These are phyloP conservation scores for Triadica sebifera DNA, from an alignment of 345 rosid species.

Conservation along the genomic window DNA sequence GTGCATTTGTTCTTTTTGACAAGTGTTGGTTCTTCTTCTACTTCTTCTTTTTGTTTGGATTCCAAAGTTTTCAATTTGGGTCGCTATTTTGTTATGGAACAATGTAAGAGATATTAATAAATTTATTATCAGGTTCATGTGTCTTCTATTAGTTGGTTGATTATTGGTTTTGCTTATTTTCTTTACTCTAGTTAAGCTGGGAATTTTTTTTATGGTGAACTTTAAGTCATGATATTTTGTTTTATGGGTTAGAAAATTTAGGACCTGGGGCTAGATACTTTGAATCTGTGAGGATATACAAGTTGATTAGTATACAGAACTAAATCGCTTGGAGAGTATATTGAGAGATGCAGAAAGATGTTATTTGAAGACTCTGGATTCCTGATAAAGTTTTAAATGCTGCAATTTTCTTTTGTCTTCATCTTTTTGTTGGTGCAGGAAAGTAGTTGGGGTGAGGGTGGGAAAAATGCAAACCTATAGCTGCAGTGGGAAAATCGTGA, in stretches of 20 bases:
- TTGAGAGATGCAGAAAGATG: background rate
- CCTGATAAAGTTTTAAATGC: background rate
- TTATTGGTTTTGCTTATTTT: background rate
- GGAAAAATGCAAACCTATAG: background rate
- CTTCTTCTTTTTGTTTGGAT: background rate
- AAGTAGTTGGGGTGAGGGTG: background rate
- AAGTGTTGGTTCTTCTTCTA: background rate
- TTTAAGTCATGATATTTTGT: background rate
- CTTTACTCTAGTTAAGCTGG: background rate
- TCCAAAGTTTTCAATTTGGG: background rate
- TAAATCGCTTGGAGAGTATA: background rate
- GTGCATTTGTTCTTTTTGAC: background rate
- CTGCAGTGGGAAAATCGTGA: background rate
- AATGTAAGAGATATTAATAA: background rate
- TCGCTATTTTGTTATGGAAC: background rate
- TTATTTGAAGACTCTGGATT: background rate
- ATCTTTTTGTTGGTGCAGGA: background rate
- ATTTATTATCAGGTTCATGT: background rate
- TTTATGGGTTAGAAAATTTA: constrained; percentile 13
- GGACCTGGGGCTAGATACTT: background rate
- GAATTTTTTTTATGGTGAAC: background rate
- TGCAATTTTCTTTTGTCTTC: background rate
- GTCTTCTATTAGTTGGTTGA: background rate
- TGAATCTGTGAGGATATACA: no score
- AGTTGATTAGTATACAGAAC: background rate